Percentiles rank a stretch among this genome's conserved stretches.
These are phyloP conservation scores for Fonsecaea pugnacius DNA, from an alignment of 2,329 filamentous ascomycete genomes.

Conservation along the genomic window DNA sequence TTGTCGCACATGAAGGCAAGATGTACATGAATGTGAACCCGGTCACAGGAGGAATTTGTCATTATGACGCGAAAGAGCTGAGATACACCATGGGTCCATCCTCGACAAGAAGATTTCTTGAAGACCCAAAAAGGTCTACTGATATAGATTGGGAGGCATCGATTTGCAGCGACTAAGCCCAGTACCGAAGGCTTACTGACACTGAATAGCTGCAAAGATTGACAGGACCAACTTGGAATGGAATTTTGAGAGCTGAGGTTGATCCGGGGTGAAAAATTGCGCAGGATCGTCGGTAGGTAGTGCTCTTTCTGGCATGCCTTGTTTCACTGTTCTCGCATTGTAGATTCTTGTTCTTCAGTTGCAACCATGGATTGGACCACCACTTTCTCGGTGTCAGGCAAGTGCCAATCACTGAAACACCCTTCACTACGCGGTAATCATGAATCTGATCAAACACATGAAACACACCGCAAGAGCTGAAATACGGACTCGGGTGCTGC, in stretches of 20 bases:
- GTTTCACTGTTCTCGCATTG: not conserved
- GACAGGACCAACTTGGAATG: not conserved
- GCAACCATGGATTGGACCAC: not conserved
- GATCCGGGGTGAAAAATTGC: not conserved
- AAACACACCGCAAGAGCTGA: constrained; percentile 3
- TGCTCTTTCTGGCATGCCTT: not conserved
- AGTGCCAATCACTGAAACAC: constrained; percentile 12
- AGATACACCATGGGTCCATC: constrained; percentile 20
- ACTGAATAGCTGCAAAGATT: not conserved
- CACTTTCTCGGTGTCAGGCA: constrained; percentile 1
- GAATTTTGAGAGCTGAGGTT: not conserved
- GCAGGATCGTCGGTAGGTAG: not conserved
- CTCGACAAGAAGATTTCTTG: not conserved
- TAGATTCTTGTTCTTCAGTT: not conserved
- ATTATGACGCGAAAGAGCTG: constrained; percentile 5
- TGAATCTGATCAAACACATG: constrained; percentile 1
- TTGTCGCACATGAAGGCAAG: constrained; percentile 9
- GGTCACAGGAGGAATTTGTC: constrained; percentile 22
- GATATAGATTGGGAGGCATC: not conserved
- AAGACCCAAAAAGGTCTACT: not conserved
- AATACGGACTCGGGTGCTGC: not conserved
- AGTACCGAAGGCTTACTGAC: not conserved
- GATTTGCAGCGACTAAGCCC: not conserved
- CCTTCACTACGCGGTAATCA: not conserved
- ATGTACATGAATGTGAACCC: constrained; percentile 21